Percentiles rank a stretch among this genome's conserved stretches.
Evolutionary conservation across 2,329 filamentous ascomycete species (phyloP).

Genomic region (Pseudogymnoascus sp.): DNA sequence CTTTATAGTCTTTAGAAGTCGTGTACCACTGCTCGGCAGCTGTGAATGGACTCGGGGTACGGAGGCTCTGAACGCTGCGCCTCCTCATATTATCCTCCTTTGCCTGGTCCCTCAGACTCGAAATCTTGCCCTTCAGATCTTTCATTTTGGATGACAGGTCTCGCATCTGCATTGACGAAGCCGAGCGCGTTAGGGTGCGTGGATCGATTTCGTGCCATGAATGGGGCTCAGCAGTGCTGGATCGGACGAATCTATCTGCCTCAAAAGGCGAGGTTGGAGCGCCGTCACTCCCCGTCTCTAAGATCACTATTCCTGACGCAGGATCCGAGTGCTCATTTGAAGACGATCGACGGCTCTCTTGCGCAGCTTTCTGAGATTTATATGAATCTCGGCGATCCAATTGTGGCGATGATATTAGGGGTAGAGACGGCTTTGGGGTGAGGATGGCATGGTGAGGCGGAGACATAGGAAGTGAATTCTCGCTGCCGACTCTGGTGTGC

Average conservation of each 20-base stretch:
- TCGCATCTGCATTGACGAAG: conserved; percentile 38
- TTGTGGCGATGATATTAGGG: neutral
- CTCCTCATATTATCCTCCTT: conserved; percentile 56
- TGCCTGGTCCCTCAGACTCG: conserved; percentile 54
- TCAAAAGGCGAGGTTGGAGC: neutral
- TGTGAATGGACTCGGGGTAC: conserved; percentile 44
- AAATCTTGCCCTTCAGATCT: conserved; percentile 59
- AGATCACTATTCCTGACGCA: neutral
- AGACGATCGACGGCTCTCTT: neutral
- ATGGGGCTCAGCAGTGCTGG: conserved; percentile 20
- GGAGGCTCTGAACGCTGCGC: conserved; percentile 52
- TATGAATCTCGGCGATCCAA: neutral
- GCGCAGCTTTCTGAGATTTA: neutral
- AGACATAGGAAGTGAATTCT: conserved; percentile 44
- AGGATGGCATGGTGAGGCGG: conserved; percentile 21
- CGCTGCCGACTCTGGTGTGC: conserved; percentile 55
- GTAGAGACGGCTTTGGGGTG: neutral
- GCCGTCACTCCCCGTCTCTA: neutral
- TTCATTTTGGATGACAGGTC: conserved; percentile 61
- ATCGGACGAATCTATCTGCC: conserved; percentile 10
- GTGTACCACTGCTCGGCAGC: conserved; percentile 30
- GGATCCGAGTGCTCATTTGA: neutral
- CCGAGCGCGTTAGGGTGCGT: conserved; percentile 21
- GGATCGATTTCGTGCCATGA: conserved; percentile 5
- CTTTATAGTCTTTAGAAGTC: conserved; percentile 19